phyloP scores from a whole-genome alignment of 495 filamentous ascomycete genomes.

The Penicillium turbatum region DNA sequence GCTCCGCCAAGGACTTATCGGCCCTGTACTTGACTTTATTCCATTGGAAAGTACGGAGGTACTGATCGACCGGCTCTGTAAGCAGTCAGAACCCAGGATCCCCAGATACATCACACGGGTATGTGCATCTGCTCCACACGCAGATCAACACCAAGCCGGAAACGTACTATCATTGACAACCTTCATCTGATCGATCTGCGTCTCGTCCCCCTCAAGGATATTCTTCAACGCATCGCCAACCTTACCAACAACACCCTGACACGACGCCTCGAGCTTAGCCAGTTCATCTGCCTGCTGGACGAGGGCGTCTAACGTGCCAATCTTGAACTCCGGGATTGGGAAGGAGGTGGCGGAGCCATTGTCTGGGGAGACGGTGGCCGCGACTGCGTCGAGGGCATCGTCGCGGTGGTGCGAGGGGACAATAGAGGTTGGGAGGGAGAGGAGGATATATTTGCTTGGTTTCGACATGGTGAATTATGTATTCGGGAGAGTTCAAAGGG shows the following conservation, averaged over 20 bases:
- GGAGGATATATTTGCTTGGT: slow-evolving; percentile 60
- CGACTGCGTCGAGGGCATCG: slow-evolving; percentile 73
- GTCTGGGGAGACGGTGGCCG: slow-evolving; percentile 65
- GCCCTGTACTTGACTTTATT: slow-evolving; percentile 95
- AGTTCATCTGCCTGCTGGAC: slow-evolving; percentile 96
- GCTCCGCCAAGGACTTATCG: slow-evolving; percentile 79
- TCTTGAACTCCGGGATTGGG: slow-evolving; percentile 89
- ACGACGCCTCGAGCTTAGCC: slow-evolving; percentile 74
- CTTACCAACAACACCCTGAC: slow-evolving; percentile 80
- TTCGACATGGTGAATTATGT: slow-evolving; percentile 50
- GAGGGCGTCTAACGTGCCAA: slow-evolving; percentile 92
- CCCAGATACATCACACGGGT: not conserved
- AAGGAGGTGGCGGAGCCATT: slow-evolving; percentile 75
- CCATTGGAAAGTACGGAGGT: slow-evolving; percentile 85
- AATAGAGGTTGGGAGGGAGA: slow-evolving; percentile 73
- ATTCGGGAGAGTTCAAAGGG: slow-evolving; percentile 1
- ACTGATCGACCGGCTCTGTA: slow-evolving; percentile 87
- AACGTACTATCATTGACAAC: slow-evolving; percentile 89
- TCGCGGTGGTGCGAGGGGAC: slow-evolving; percentile 66
- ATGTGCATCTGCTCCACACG: not conserved
- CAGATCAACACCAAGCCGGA: not conserved
- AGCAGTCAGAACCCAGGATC: slow-evolving; percentile 9
- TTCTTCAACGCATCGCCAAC: slow-evolving; percentile 78
- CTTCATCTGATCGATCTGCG: slow-evolving; percentile 80
- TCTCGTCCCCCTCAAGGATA: slow-evolving; percentile 77